Conservation (phyloP, 768 basidiomycete genomes). For the Collybia mongolica region DNA sequence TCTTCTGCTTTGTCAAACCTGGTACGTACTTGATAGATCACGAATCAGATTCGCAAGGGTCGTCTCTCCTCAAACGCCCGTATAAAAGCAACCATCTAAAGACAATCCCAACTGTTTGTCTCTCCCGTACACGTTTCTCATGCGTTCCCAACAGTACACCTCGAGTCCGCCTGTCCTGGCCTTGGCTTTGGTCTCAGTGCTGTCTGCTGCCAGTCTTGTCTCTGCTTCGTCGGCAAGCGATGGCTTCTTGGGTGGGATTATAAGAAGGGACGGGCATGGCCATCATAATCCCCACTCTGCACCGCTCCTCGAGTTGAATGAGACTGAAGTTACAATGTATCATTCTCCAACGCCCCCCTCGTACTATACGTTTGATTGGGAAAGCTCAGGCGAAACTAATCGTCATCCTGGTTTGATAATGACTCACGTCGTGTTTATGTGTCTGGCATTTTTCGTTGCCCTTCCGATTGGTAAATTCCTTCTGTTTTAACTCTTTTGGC, state of each 20-base stretch:
- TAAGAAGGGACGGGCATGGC: conserved; percentile 35
- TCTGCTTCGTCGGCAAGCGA: conserved; percentile 9
- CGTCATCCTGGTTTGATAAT: conserved; percentile 72
- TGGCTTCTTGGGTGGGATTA: conserved; percentile 13
- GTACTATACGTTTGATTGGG: conserved; percentile 81
- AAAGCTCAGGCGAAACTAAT: conserved; percentile 40
- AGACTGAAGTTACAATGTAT: conserved; percentile 63
- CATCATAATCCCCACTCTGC: conserved; percentile 49
- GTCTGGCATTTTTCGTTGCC: conserved; percentile 76
- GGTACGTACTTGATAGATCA: no score
- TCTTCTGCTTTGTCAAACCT: no score
- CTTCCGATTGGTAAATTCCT: conserved; percentile 67
- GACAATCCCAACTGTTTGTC: no score
- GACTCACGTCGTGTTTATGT: conserved; percentile 73
- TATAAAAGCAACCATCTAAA: background rate
- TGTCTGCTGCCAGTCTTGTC: conserved; percentile 13
- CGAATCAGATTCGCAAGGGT: background rate
- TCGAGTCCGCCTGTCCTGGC: conserved; percentile 3
- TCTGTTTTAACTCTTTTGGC: background rate
- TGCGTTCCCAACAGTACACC: conserved; percentile 11
- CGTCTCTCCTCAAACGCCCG: background rate
- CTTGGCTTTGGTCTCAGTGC: conserved; percentile 4
- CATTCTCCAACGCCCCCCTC: conserved; percentile 77
- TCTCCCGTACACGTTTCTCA: conserved; percentile 1
- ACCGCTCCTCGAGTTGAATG: conserved; percentile 68